Base-by-base conservation (phyloP, 352 stramenopile genomes). In the Globisporangium canariense region DNA sequence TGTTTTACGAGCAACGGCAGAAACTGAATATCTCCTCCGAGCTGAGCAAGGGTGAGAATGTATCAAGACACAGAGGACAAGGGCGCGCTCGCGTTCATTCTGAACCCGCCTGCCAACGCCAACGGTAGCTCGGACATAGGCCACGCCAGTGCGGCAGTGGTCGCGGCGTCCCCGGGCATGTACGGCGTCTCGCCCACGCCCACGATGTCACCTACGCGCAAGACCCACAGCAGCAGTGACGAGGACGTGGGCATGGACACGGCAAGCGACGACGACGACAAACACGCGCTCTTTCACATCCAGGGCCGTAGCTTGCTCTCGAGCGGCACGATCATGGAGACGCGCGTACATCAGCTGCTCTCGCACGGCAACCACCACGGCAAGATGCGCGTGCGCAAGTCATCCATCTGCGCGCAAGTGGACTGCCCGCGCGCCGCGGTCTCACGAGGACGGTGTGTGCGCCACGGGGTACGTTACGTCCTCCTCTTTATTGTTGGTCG, bases 381-480 rank as follows among this genome's bases (percentile, higher is more conserved):
- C 72, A 87, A 88, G 73, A 90, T 88, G 81, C 75, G 78, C 40
- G 71, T 84, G 16, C 77, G 77, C 57, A 90, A 88, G 67, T 75
- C 76, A 28, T 83, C 77, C 32, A 79, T 87, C 58, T 90, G 81
- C 62, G 74, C 74, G 18, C 77, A 86, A 32, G 64, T 66, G 9
- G 77, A 88, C 36, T 90, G 81, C 54, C 67, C 66, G 0, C 78
- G 77, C 34, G 76, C 76, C 5, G 78, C 78, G 0, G 76, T 85
- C n/a, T 88, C 78, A 3, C 54, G 78, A n/a, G 75, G 76, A 7
- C 70, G 78, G 36, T 88, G 78, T 20, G 78, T 87, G 40, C 78
- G 78, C 10, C 78, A 87, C 52, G 78, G 78, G 16, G 66, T 72
- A 58, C 36, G 66, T 66, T 58, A 25, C 22, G 22, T 1, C 22